phyloP scores from a whole-genome alignment of 2,329 filamentous ascomycete species.

The Arthrobotrys sinensis region DNA sequence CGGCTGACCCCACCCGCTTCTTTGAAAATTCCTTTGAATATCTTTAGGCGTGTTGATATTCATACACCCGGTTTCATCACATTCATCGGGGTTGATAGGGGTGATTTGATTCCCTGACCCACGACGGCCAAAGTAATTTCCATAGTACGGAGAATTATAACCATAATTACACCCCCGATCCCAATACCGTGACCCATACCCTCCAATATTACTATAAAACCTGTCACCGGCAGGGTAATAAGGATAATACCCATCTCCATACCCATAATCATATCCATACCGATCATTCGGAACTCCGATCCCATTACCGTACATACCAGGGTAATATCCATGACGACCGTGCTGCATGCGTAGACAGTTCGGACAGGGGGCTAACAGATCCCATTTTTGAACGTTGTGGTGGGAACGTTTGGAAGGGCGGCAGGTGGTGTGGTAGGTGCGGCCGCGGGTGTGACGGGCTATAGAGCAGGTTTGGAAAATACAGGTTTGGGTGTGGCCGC shows the following conservation, averaged over 20 bases:
- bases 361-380: conserved; percentile 44
- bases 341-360: conserved; percentile 24
- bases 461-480: conserved; percentile 45
- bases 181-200: background rate
- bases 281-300: conserved; percentile 13
- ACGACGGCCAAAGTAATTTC: background rate
- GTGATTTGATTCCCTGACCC: background rate
- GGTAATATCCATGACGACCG: background rate
- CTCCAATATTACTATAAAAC: conserved; percentile 1
- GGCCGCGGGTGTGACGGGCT: conserved; percentile 39
- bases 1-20: conserved; percentile 19
- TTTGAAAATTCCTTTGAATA: conserved; percentile 4
- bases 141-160: background rate
- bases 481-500: conserved; percentile 54
- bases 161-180: background rate
- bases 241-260: conserved; percentile 26
- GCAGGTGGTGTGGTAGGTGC: conserved; percentile 46
- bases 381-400: conserved; percentile 34
- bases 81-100: conserved; percentile 38
- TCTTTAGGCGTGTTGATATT: conserved; percentile 41
- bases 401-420: conserved; percentile 32
- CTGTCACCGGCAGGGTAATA: conserved; percentile 15
- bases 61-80: conserved; percentile 35
- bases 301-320: conserved; percentile 16
- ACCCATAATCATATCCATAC: background rate